These are phyloP conservation scores for Circinella minor DNA, from an alignment of 371 early-diverging fungal genomes.

Conservation along the genomic window DNA sequence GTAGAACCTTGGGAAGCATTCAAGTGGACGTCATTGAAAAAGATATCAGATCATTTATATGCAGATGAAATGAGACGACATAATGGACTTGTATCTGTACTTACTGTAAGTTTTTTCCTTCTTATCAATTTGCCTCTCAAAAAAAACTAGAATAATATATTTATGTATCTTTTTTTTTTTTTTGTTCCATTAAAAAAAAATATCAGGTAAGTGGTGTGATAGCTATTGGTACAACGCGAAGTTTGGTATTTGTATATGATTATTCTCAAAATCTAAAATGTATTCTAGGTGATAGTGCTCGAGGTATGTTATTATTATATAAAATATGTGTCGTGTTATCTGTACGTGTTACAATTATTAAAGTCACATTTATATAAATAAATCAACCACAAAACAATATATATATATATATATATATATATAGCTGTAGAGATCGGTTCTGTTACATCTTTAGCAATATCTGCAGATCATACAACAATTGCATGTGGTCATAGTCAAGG, in stretches of 20 bases:
- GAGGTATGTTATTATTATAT: conserved; percentile 39
- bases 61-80: conserved; percentile 60
- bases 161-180: too few species aligned
- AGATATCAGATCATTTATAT: conserved; percentile 70
- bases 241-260: conserved; percentile 75
- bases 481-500: conserved; percentile 78
- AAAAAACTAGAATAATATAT: too few species aligned
- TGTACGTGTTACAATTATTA: too few species aligned
- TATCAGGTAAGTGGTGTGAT: conserved; percentile 62
- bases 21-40: conserved; percentile 72
- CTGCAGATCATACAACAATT: conserved; percentile 70
- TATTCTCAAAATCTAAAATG: conserved; percentile 69
- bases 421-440: conserved; percentile 69
- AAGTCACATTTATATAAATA: too few species aligned
- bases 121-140: background rate
- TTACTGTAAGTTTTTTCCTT: conserved; percentile 46
- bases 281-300: conserved; percentile 59
- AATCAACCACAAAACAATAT: too few species aligned
- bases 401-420: conserved; percentile 19
- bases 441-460: conserved; percentile 75
- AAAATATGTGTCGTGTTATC: background rate
- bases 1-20: conserved; percentile 73
- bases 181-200: too few species aligned
- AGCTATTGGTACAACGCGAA: conserved; percentile 77
- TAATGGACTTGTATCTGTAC: conserved; percentile 64